Evolutionary conservation across 2,329 filamentous ascomycete species (phyloP), one percentile per base, ranked within the genome.

Genomic region (Alternaria infectoria): DNA sequence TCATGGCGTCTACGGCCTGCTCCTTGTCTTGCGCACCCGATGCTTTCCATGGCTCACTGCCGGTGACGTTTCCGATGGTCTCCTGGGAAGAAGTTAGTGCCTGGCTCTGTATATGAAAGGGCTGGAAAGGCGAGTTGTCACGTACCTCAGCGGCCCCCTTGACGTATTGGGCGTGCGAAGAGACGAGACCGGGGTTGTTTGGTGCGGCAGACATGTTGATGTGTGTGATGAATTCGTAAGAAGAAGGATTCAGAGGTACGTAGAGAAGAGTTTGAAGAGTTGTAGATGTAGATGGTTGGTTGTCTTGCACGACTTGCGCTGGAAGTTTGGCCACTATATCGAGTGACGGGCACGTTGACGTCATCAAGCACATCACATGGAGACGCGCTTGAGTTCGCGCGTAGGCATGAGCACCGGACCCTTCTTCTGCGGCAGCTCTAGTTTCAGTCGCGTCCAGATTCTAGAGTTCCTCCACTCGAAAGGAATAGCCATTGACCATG

Each of bases 81-180:
- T 84, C 81, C 89, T 90, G 2, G 13, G 19, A 32, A 0, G 0
- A 7, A 12, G 12, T 61, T 36, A 64, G 46, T 19, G 13, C 13
- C 10, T 5, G 0, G 47, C 28, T 9, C 11, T 44, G 0, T 11
- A 17, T 3, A 6, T 21, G 5, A 25, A 13, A 43, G 8, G 10
- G 15, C 3, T 15, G 19, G 6, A 40, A 21, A 19, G 3, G 26
- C 5, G n/a, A 5, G 3, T 32, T 3, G 12, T 21, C 25, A 73
- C 79, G 60, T 79, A 89, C 90, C 81, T 90, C 88, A 59, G 87
- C 86, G 7, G 87, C 87, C 56, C 90, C 90, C 73, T 91, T 92
- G 72, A 88, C 84, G 72, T 91, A 92, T 73, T 91, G 87, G 30
- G 84, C 88, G 75, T 92, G 90, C 45, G 86, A 85, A 62, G 85